Evolutionary conservation across 1,139 yeast genomes (phyloP), one percentile per base, ranked within the genome.

Genomic region (Hansenula anomala): DNA sequence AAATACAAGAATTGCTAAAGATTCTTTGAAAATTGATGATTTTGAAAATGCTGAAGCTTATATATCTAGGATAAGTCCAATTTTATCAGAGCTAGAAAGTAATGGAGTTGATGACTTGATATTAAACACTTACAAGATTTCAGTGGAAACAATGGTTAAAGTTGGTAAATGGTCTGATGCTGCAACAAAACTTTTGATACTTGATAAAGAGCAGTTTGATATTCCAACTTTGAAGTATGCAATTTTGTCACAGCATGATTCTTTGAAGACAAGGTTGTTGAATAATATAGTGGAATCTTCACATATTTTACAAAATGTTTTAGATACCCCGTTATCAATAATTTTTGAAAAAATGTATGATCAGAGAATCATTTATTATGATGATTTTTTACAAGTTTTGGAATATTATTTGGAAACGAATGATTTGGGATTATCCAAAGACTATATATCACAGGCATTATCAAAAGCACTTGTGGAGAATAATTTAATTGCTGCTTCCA

Each of bases 1-100:
- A 2, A 50, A 48, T 32, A 34, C 43, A n/a, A 38, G 45, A 4
- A 46, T 50, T 14, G 59, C 59, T 9, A 60, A 42, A 18, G 38
- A 46, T 31, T 44, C 42, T 14, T 33, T 19, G 18, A 30, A 28
- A 11, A 11, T 37, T 10, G 17, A 27, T 26, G 34, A 36, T 14
- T 29, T 19, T 7, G 44, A 40, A 24, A 39, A 35, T 20, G 39
- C 44, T 10, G 45, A 42, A 18, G 39, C 41, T 5, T 42, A 42
- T 18, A 26, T 42, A 4, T 36, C 45, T 2, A 37, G 45, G 27
- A 38, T 42, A 15, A 19, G 30, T 6, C 37, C 37, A 6, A 13
- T 42, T 6, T 18, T 36, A 18, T 25, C 37, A 10, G 23, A 37
- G 8, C 17, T 35, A 3, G 16, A 15, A 19, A 16, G 27, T 6